Evolutionary conservation across 2,329 filamentous ascomycete species (phyloP), one percentile per base, ranked within the genome.

Genomic region (Pseudogymnoascus sp.): DNA sequence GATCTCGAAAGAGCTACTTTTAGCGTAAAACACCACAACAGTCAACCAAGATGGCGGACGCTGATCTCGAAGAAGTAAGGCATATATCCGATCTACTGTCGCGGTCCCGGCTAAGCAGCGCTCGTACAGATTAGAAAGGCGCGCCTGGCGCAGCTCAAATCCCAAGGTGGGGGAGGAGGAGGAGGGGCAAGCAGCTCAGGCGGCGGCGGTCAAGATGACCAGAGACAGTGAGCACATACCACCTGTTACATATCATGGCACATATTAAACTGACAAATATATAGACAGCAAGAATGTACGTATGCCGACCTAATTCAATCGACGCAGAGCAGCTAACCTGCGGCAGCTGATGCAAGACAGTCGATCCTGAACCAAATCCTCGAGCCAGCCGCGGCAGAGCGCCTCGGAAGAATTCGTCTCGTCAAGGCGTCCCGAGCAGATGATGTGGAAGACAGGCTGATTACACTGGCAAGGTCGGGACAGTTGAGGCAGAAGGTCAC

Each of bases 371-470:
- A 84, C 70, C 94, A 97, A 77, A 97, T 99, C 79, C 90, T 99
- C 66, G 88, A 92, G 71, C 94, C 94, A 68, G 91, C 93, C 73
- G 94, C 94, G 16, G 90, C 91, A 65, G 94, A 99, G 78, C 90
- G 94, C 12, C 84, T 99, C 1, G 91, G 91, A 63, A 91, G 94
- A 68, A 97, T 99, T 78, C 89, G 93, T 35, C 86, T 99, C 65
- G 94, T 99, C 73, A 97, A 97, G 78, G 91, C 92, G 74, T 87
- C 88, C 70, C 90, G 94, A 71, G 94, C 94, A 37, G 84, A 83
- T 66, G 92, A 97, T 72, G 85, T 99, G 63, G 94, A 99, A 80
- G 92, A 95, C 81, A 79, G 93, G 60, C 84, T 99, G 63, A 92
- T 99, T 75, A 92, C 88, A 86, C 84, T 99, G 64, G 93, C 94